These are phyloP conservation scores for Leishmania braziliensis DNA, from an alignment of 208 protist species.

Conservation along the genomic window DNA sequence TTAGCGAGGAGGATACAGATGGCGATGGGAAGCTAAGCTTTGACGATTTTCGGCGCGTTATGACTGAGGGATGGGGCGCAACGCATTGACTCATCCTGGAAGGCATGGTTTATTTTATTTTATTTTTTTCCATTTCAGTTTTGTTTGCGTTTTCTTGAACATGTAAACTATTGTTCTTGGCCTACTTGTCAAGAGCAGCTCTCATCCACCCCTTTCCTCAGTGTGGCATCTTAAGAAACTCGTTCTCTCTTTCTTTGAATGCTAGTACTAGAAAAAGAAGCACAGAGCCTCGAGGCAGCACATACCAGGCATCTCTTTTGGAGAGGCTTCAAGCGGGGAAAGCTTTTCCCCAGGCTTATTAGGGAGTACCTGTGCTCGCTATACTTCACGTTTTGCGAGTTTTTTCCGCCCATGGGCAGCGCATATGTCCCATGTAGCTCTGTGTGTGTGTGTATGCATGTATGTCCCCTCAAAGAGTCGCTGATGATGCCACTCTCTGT, in stretches of 20 bases:
- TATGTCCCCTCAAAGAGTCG: not conserved
- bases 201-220: not conserved
- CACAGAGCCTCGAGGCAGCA: not conserved
- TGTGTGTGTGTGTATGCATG: not conserved
- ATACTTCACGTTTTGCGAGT: conserved; percentile 1
- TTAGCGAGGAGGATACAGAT: conserved; percentile 87
- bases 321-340: not conserved
- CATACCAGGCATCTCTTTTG: not conserved
- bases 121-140: not conserved
- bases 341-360: not conserved
- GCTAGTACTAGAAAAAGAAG: not conserved
- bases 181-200: conserved; percentile 5
- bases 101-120: conserved; percentile 4
- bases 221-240: conserved; percentile 1
- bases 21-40: conserved; percentile 90
- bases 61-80: conserved; percentile 48
- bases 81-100: conserved; percentile 4
- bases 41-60: conserved; percentile 89
- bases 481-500: not conserved
- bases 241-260: not conserved
- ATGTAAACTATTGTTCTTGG: conserved; percentile 12
- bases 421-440: not conserved
- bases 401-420: too few relatives aligned
- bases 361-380: too few relatives aligned
- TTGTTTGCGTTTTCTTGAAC: not conserved